A percentile compares a stretch with the other conserved stretches of the same genome.
Evolutionary conservation across 2,329 filamentous ascomycete species (phyloP).

Genomic region (Mollisia scopiformis): DNA sequence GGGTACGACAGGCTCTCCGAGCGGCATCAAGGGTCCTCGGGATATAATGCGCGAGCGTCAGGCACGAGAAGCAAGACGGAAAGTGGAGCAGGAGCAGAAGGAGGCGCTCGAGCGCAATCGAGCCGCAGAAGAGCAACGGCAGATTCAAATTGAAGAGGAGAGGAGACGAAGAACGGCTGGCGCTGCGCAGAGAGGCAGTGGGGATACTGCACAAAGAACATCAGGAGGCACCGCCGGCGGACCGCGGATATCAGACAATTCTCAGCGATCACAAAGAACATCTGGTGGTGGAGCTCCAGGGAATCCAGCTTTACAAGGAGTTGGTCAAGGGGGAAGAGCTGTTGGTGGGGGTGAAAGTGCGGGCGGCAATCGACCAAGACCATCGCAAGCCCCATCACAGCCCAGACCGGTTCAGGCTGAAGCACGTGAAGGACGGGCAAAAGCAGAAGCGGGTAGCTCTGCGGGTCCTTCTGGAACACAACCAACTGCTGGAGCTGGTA

Average conservation of each 20-base stretch:
- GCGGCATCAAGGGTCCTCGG: constrained; percentile 75
- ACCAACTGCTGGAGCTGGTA: constrained; percentile 17
- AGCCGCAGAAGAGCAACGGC: constrained; percentile 55
- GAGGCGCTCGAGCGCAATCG: constrained; percentile 47
- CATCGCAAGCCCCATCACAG: constrained; percentile 26
- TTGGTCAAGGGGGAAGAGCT: constrained; percentile 30
- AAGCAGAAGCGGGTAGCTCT: constrained; percentile 15
- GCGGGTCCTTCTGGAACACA: constrained; percentile 11
- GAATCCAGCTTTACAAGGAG: constrained; percentile 30
- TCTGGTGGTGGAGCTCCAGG: constrained; percentile 25
- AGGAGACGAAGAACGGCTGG: constrained; percentile 58
- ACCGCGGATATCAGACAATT: constrained; percentile 35
- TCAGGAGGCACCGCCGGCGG: constrained; percentile 26
- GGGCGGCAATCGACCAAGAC: constrained; percentile 34
- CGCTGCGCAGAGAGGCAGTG: constrained; percentile 41
- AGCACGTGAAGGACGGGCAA: constrained; percentile 11
- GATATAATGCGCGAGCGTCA: constrained; percentile 90
- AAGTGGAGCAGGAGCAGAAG: constrained; percentile 55
- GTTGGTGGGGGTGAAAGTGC: constrained; percentile 32
- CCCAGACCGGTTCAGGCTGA: constrained; percentile 25
- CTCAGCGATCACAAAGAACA: constrained; percentile 34
- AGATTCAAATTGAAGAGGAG: constrained; percentile 58
- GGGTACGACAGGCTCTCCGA: constrained; percentile 49
- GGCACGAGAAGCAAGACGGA: constrained; percentile 73
- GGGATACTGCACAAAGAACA: constrained; percentile 23